These are phyloP conservation scores for Annona squamosa DNA, from an alignment of 164 flowering plant genomes.

Conservation along the genomic window DNA sequence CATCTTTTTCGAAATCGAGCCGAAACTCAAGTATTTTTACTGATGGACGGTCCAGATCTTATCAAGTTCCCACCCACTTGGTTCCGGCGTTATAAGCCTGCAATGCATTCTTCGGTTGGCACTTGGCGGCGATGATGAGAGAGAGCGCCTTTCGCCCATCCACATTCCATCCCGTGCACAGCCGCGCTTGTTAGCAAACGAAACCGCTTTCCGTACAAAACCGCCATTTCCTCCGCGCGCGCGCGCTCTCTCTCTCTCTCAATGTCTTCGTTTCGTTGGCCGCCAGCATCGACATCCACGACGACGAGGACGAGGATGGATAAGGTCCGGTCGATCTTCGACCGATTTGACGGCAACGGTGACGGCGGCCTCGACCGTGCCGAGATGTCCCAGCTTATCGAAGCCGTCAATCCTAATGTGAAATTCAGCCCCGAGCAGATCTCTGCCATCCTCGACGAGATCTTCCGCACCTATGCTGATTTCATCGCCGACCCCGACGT, in stretches of 20 bases:
- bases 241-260: background rate
- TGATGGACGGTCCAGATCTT: no score
- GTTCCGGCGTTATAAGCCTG: no score
- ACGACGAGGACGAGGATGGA: slow-evolving; percentile 6
- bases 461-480: slow-evolving; percentile 15
- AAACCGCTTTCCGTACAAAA: background rate
- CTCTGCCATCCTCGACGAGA: slow-evolving; percentile 17
- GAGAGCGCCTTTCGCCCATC: no score
- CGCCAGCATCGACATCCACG: slow-evolving; percentile 1
- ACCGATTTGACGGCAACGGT: slow-evolving; percentile 13
- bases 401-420: slow-evolving; percentile 15
- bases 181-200: background rate
- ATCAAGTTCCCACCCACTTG: no score
- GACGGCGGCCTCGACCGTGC: slow-evolving; percentile 17
- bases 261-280: background rate
- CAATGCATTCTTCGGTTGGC: no score
- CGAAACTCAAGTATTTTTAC: no score
- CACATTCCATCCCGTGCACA: background rate
- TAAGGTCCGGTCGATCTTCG: slow-evolving; percentile 17
- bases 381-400: slow-evolving; percentile 16
- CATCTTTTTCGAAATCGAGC: no score
- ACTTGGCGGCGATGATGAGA: no score
- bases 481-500: slow-evolving; percentile 8
- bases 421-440: slow-evolving; percentile 16
- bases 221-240: background rate